Conservation (phyloP, 1,284 basidiomycete species). For the Coniophora puteana region DNA sequence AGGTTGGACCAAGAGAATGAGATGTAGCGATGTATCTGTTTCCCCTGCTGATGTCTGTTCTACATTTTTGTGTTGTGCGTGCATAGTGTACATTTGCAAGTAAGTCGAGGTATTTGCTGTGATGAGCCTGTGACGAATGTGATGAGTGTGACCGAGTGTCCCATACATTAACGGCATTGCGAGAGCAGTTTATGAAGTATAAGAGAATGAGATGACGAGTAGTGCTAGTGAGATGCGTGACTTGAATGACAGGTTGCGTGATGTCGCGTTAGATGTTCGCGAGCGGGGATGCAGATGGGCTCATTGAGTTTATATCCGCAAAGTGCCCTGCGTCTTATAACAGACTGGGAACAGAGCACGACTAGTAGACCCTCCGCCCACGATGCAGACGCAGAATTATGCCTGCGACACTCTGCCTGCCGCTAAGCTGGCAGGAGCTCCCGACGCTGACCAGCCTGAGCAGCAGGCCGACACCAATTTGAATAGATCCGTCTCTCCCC, state of each 20-base stretch:
- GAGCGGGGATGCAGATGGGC: background rate
- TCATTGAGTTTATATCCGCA: slow-evolving; percentile 2
- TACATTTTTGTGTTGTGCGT: slow-evolving; percentile 9
- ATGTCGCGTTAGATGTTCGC: slow-evolving; percentile 21
- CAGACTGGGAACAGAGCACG: background rate
- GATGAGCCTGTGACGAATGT: background rate
- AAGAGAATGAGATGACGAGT: slow-evolving; percentile 7
- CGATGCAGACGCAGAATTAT: slow-evolving; percentile 34
- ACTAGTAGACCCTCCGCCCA: slow-evolving; percentile 14
- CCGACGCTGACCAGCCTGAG: slow-evolving; percentile 14
- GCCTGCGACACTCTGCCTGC: slow-evolving; percentile 74
- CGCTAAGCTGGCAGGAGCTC: slow-evolving; percentile 42
- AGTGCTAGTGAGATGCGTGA: slow-evolving; percentile 5
- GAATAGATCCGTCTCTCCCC: slow-evolving; percentile 19
- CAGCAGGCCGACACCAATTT: too few relatives aligned
- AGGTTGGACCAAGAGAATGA: slow-evolving; percentile 32
- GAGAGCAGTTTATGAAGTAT: slow-evolving; percentile 2
- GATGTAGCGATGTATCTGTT: slow-evolving; percentile 22
- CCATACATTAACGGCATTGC: too few relatives aligned
- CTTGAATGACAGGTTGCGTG: slow-evolving; percentile 11
- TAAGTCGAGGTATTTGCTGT: too few relatives aligned
- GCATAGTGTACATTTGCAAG: slow-evolving; percentile 14
- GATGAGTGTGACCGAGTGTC: slow-evolving; percentile 26
- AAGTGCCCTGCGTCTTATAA: background rate
- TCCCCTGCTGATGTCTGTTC: too few relatives aligned